A percentile compares a stretch with the other conserved stretches of the same genome.
phyloP scores from a whole-genome alignment of 805 yeast species.

The Candida jianshihensis region DNA sequence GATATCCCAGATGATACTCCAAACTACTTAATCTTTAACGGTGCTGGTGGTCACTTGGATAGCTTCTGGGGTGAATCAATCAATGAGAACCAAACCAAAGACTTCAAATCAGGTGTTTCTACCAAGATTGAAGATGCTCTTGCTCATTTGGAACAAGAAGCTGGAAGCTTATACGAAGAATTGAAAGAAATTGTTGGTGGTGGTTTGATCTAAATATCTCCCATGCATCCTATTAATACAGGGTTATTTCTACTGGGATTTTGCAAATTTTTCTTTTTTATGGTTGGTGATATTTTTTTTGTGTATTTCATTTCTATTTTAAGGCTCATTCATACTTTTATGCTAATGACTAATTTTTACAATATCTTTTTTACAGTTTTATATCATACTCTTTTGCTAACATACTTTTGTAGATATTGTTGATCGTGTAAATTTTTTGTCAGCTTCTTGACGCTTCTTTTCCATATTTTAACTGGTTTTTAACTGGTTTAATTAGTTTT shows the following conservation, averaged over 20 bases:
- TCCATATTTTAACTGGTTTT: too few relatives aligned
- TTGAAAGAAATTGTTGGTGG: slow-evolving; percentile 5
- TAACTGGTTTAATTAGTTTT: too few relatives aligned
- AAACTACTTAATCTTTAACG: slow-evolving; percentile 70
- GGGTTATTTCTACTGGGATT: too few relatives aligned
- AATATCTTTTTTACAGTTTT: too few relatives aligned
- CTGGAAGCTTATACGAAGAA: slow-evolving; percentile 8
- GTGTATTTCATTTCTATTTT: not conserved
- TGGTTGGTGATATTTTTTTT: not conserved
- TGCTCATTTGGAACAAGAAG: slow-evolving; percentile 15
- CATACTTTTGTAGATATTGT: too few relatives aligned
- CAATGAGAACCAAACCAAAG: slow-evolving; percentile 1
- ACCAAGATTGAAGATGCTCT: slow-evolving; percentile 14
- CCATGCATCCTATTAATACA: not conserved
- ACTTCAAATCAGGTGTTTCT: not conserved
- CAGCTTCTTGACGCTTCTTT: too few relatives aligned
- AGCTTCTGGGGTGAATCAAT: slow-evolving; percentile 21
- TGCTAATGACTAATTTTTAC: too few relatives aligned
- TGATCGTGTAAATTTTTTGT: too few relatives aligned
- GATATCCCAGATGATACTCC: slow-evolving; percentile 73
- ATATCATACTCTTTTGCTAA: too few relatives aligned
- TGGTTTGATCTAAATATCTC: not conserved
- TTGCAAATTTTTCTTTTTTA: too few relatives aligned
- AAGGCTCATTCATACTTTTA: too few relatives aligned
- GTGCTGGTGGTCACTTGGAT: slow-evolving; percentile 64